Percentiles rank a stretch among this genome's conserved stretches.
Evolutionary conservation across 2,329 filamentous ascomycete genomes (phyloP).

Genomic region (Hysterium pulicare): DNA sequence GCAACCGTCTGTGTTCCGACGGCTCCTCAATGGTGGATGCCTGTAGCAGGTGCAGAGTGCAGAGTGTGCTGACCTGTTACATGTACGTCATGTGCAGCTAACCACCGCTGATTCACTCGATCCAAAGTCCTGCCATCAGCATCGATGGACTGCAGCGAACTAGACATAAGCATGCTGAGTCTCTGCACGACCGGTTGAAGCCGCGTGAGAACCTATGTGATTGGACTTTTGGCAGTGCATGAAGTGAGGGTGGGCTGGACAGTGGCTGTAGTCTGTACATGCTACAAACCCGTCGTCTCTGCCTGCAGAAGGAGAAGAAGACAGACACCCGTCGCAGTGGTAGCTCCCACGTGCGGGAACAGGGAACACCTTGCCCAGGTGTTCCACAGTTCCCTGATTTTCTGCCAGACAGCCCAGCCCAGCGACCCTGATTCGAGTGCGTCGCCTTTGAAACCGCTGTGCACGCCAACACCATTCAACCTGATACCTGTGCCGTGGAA

Average conservation of each 20-base stretch:
- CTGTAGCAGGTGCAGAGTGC: too few relatives aligned
- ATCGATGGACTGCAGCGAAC: too few relatives aligned
- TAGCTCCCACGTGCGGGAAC: constrained; percentile 20
- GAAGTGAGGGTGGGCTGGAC: background rate
- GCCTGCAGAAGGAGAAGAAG: constrained; percentile 1
- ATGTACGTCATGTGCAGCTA: constrained; percentile 2
- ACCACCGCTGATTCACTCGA: background rate
- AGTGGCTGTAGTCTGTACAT: background rate
- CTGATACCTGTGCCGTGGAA: too few relatives aligned
- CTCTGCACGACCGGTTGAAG: background rate
- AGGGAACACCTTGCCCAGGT: too few relatives aligned
- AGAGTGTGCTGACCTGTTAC: too few relatives aligned
- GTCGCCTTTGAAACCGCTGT: too few relatives aligned
- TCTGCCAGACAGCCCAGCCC: too few relatives aligned
- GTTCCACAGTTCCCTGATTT: too few relatives aligned
- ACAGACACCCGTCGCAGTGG: constrained; percentile 8
- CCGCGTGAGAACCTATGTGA: too few relatives aligned
- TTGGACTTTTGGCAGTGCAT: background rate
- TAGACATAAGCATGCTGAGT: background rate
- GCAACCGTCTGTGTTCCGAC: too few relatives aligned
- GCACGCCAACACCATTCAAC: too few relatives aligned
- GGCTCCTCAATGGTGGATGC: constrained; percentile 2
- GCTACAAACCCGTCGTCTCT: background rate
- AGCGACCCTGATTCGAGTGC: too few relatives aligned
- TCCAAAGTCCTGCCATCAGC: background rate